A percentile compares a stretch with the other conserved stretches of the same genome.
These are phyloP conservation scores for Fraxinus sp. DNA, from an alignment of 305 asterid genomes.

Conservation along the genomic window DNA sequence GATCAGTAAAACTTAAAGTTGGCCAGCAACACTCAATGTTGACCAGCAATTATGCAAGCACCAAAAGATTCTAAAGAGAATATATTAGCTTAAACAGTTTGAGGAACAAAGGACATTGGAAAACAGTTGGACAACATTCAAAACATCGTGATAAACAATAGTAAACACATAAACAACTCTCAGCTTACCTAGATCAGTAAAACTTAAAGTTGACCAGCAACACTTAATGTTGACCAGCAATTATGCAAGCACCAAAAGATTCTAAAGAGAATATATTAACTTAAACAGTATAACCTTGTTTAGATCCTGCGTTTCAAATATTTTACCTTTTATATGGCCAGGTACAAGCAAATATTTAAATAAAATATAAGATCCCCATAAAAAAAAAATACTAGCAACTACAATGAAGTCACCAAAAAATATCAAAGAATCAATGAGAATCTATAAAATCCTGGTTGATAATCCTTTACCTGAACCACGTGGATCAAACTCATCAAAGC, in stretches of 20 bases:
- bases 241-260: conserved; percentile 2
- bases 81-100: not conserved
- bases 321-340: not conserved
- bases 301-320: not conserved
- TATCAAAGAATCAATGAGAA: not conserved
- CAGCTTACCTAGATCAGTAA: not conserved
- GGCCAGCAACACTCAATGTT: not conserved
- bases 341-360: not conserved
- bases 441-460: not conserved
- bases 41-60: not conserved
- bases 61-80: conserved; percentile 1
- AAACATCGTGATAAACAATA: not conserved
- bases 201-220: not conserved
- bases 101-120: not conserved
- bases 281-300: not conserved
- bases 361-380: not conserved
- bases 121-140: not conserved
- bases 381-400: not conserved
- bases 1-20: not conserved
- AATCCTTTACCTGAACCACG: conserved; percentile 66
- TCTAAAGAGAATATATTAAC: not conserved
- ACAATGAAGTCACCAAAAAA: not conserved
- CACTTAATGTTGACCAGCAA: not conserved
- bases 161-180: not conserved
- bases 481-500: conserved; percentile 92